These are phyloP conservation scores for Parachaetomium inaequale DNA, from an alignment of 495 filamentous ascomycete species.

Conservation along the genomic window DNA sequence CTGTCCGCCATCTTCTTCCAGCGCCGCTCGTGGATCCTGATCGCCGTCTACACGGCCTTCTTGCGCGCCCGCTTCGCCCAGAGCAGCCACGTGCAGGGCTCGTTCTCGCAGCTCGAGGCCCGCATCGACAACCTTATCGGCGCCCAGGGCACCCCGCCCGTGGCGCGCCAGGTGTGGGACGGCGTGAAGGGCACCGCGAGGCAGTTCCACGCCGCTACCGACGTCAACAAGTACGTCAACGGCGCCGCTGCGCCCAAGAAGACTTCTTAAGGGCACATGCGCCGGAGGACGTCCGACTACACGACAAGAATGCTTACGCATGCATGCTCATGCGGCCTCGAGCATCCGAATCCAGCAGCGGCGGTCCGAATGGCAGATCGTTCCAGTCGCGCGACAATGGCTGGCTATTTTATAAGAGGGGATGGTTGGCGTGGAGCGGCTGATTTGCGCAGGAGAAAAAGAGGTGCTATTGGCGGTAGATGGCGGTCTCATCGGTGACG, in stretches of 20 bases:
- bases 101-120: slow-evolving; percentile 66
- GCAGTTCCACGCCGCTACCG: slow-evolving; percentile 75
- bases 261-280: slow-evolving; percentile 35
- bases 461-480: background rate
- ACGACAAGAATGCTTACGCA: slow-evolving; percentile 21
- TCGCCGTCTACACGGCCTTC: slow-evolving; percentile 84
- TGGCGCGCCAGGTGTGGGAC: slow-evolving; percentile 79
- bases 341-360: background rate
- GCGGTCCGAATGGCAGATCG: background rate
- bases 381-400: background rate
- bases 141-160: slow-evolving; percentile 82
- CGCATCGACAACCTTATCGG: slow-evolving; percentile 76
- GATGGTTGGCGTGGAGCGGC: background rate
- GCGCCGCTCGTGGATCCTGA: slow-evolving; percentile 83
- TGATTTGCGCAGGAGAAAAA: background rate
- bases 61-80: slow-evolving; percentile 85
- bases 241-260: slow-evolving; percentile 54
- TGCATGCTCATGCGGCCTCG: slow-evolving; percentile 11
- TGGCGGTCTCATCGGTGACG: background rate
- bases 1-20: slow-evolving; percentile 77
- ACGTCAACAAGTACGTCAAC: slow-evolving; percentile 64
- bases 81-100: slow-evolving; percentile 83
- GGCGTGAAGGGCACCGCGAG: slow-evolving; percentile 66
- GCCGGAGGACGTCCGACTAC: background rate
- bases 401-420: background rate